These are phyloP conservation scores for Mucor saturninus DNA, from an alignment of 371 early-diverging fungal species.

Conservation along the genomic window DNA sequence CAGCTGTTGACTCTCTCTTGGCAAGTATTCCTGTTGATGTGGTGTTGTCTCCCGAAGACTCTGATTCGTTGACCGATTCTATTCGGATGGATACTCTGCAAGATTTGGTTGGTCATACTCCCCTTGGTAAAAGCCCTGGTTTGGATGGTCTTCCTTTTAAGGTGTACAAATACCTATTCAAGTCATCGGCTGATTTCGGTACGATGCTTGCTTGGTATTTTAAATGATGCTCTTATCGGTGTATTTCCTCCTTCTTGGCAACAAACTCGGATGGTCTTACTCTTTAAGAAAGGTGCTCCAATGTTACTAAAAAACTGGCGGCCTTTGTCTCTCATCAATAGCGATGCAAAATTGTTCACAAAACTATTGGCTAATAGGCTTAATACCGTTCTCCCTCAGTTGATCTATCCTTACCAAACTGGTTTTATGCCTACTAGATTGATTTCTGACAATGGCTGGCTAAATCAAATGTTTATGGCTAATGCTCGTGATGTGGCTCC, in stretches of 20 bases:
- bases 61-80: not conserved
- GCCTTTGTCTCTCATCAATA: constrained; percentile 34
- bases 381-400: not conserved
- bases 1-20: not conserved
- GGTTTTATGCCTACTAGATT: constrained; percentile 15
- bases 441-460: constrained; percentile 31
- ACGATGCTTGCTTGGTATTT: constrained; percentile 14
- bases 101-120: constrained; percentile 1
- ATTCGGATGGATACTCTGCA: not conserved
- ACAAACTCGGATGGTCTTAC: constrained; percentile 29
- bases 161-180: constrained; percentile 10
- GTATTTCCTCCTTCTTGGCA: constrained; percentile 18
- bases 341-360: constrained; percentile 33
- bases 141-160: constrained; percentile 42
- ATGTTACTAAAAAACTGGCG: constrained; percentile 27
- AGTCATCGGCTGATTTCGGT: not conserved
- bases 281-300: constrained; percentile 41
- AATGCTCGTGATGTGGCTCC: not conserved
- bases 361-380: constrained; percentile 24
- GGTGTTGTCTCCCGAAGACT: not conserved
- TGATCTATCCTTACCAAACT: constrained; percentile 24
- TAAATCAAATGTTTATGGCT: constrained; percentile 17
- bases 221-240: constrained; percentile 19
- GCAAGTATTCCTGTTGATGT: not conserved
- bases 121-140: constrained; percentile 29